phyloP scores from a whole-genome alignment of 306 rosid species.

The Trifolium repens region DNA sequence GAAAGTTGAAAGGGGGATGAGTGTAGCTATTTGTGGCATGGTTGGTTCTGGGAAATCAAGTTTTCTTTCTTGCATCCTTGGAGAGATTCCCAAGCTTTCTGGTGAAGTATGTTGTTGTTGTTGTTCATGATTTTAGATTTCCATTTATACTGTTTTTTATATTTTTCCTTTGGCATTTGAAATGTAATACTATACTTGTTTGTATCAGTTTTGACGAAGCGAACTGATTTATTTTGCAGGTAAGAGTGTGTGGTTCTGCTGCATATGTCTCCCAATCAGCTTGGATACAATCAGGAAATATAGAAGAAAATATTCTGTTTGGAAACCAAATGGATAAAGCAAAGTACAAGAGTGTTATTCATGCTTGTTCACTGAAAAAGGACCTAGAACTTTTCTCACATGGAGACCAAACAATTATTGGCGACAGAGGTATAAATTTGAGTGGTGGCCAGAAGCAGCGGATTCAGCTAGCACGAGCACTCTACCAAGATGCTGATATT shows the following conservation, averaged over 20 bases:
- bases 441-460: conserved; percentile 99
- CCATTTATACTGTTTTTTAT: conserved; percentile 29
- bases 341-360: conserved; percentile 85
- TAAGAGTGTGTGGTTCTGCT: conserved; percentile 78
- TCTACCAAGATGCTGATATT: conserved; percentile 95
- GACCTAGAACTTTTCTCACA: conserved; percentile 89
- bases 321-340: conserved; percentile 90
- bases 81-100: conserved; percentile 86
- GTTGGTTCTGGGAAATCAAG: conserved; percentile 98
- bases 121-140: conserved; percentile 33
- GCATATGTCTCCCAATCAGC: conserved; percentile 96
- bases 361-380: conserved; percentile 88
- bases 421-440: conserved; percentile 93
- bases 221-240: conserved; percentile 57
- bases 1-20: conserved; percentile 83
- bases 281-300: conserved; percentile 94
- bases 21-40: conserved; percentile 93
- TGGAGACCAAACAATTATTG: conserved; percentile 93
- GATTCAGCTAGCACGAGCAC: conserved; percentile 70
- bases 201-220: conserved; percentile 27
- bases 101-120: conserved; percentile 81
- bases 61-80: conserved; percentile 93
- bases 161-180: background rate
- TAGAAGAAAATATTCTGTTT: conserved; percentile 91
- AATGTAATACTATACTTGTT: conserved; percentile 9